phyloP scores from a whole-genome alignment of 2,329 filamentous ascomycete species.

The Pezicula neosporulosa region DNA sequence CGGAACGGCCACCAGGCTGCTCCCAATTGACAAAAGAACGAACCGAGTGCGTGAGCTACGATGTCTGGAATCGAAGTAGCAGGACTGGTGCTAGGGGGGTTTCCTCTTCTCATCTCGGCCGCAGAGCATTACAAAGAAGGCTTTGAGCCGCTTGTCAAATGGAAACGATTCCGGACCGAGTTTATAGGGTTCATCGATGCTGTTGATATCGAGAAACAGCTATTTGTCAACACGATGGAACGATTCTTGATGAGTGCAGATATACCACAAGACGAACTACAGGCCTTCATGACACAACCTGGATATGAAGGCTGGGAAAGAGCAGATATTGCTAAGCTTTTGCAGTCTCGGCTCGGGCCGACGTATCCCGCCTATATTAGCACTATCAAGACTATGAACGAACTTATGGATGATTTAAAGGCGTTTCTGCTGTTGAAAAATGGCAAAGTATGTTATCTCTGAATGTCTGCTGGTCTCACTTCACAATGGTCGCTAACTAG shows the following conservation, averaged over 20 bases:
- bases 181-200: slow-evolving; percentile 19
- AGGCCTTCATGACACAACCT: slow-evolving; percentile 11
- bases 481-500: not conserved
- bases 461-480: too few species aligned
- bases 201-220: slow-evolving; percentile 16
- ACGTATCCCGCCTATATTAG: slow-evolving; percentile 14
- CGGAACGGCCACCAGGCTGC: too few species aligned
- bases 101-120: slow-evolving; percentile 18
- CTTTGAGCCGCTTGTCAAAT: slow-evolving; percentile 19
- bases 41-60: not conserved
- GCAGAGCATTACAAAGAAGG: slow-evolving; percentile 21
- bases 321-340: slow-evolving; percentile 7
- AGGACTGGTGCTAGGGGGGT: slow-evolving; percentile 17
- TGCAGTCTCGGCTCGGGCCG: slow-evolving; percentile 13
- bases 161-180: slow-evolving; percentile 18
- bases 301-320: slow-evolving; percentile 17
- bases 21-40: not conserved
- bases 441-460: slow-evolving; percentile 11
- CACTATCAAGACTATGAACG: slow-evolving; percentile 15
- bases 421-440: slow-evolving; percentile 17
- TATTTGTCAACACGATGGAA: slow-evolving; percentile 16
- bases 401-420: slow-evolving; percentile 15
- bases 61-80: slow-evolving; percentile 22
- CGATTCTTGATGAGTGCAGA: slow-evolving; percentile 17
- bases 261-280: slow-evolving; percentile 14